Evolutionary conservation across 352 stramenopile species (phyloP), one percentile per base, ranked within the genome.

Genomic region (Globisporangium cederbergense): DNA sequence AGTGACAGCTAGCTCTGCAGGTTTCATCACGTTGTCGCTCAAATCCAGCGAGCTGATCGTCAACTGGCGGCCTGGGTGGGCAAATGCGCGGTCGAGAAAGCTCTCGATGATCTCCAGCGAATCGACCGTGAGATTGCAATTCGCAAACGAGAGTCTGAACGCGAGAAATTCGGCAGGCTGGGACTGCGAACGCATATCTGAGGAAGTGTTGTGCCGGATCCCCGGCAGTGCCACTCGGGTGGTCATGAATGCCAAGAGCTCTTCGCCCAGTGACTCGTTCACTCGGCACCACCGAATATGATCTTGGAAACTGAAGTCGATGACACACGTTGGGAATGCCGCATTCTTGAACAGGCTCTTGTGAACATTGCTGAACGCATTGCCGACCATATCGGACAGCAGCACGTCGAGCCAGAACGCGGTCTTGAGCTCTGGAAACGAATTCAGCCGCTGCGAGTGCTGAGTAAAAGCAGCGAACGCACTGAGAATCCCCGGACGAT

Each of bases 321-420:
- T 1, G 7, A 34, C 50, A 25, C 60, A 65, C 4, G 4, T 0
- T 22, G 60, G 60, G 28, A 55, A 65, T 7, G 13, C 14, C 2
- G 60, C 18, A 0, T 30, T 25, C 16, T 36, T 55, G 34, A 65
- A 50, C 16, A n/a, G 28, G 7, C 9, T 22, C 10, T 53, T 28
- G n/a, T 5, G 40, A 9, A 65, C 51, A 13, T 32, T 4, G 34
- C 8, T 36, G 22, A 38, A 40, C 28, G 36, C 36, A 13, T 42
- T 42, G 36, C 36, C 36, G 36, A 34, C 36, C 62, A 62, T 58
- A 0, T n/a, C 10, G 11, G 62, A 62, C 6, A 22, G 2, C 10
- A 69, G 9, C 5, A 69, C 20, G 40, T 54, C 46, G 4, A 52
- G 4, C 64, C 58, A 69, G 38, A 69, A 56, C 13, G 40, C 64